These are phyloP conservation scores for Leptoxyphium fumago DNA, from an alignment of 2,329 filamentous ascomycete genomes.

Conservation along the genomic window DNA sequence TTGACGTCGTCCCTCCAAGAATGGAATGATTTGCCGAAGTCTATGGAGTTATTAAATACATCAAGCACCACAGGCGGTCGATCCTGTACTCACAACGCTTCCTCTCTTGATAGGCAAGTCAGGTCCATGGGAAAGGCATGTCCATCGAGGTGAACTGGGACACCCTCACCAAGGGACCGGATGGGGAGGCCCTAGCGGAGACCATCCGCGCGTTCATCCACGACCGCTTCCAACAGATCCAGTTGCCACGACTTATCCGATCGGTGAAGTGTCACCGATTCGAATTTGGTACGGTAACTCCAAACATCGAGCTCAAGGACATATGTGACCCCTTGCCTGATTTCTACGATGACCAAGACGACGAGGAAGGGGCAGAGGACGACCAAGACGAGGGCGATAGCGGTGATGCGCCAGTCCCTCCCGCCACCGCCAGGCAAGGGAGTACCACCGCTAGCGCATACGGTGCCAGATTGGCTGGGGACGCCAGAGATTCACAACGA, in stretches of 20 bases:
- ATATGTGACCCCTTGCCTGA: constrained; percentile 90
- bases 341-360: constrained; percentile 78
- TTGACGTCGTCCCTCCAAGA: not conserved
- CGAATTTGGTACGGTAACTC: constrained; percentile 71
- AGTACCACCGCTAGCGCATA: not conserved
- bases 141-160: constrained; percentile 98
- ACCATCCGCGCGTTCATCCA: constrained; percentile 87
- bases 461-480: not conserved
- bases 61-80: too few species aligned
- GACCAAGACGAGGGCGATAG: constrained; percentile 18
- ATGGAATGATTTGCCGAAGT: not conserved
- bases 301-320: constrained; percentile 84
- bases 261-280: constrained; percentile 91
- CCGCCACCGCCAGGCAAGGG: not conserved
- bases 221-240: constrained; percentile 83
- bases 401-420: not conserved
- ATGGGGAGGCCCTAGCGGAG: constrained; percentile 72
- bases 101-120: too few species aligned
- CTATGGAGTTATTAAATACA: not conserved
- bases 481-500: constrained; percentile 20
- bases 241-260: constrained; percentile 88
- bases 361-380: constrained; percentile 40
- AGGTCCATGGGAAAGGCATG: constrained; percentile 38
- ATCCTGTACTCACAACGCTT: too few species aligned
- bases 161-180: constrained; percentile 73